Evolutionary conservation across 2,329 filamentous ascomycete genomes (phyloP).

Genomic region (Microdochium trichocladiopsis): DNA sequence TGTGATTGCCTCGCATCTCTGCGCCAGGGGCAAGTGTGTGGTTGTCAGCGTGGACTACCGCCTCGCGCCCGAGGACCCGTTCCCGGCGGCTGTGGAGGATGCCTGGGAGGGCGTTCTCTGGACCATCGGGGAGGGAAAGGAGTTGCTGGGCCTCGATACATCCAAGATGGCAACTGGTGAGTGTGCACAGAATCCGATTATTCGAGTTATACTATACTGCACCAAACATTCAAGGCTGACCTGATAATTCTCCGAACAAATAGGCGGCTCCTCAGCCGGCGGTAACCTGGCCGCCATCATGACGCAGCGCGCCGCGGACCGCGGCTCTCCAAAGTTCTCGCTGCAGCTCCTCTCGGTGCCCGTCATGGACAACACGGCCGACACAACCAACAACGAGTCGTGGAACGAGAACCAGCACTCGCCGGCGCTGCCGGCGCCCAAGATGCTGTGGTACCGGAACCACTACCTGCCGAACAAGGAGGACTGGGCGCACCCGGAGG

Average conservation of each 20-base stretch:
- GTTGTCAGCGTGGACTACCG: constrained; percentile 50
- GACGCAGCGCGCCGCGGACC: constrained; percentile 38
- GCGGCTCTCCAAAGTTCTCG: constrained; percentile 25
- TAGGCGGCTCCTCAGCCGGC: constrained; percentile 43
- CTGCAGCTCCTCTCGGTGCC: constrained; percentile 50
- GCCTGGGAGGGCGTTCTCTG: constrained; percentile 48
- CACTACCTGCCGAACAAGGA: constrained; percentile 44
- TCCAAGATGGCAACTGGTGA: constrained; percentile 38
- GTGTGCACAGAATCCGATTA: no score
- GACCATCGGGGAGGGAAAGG: constrained; percentile 19
- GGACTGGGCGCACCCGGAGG: constrained; percentile 41
- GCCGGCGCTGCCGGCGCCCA: constrained; percentile 43
- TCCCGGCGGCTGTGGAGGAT: constrained; percentile 49
- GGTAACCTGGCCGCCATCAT: constrained; percentile 45
- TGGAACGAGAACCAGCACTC: constrained; percentile 44
- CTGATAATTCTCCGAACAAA: constrained; percentile 44
- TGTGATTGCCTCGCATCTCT: constrained; percentile 46
- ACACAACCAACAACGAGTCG: constrained; percentile 30
- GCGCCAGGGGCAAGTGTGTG: constrained; percentile 38
- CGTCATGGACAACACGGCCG: constrained; percentile 50
- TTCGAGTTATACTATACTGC: no score
- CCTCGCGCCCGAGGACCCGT: constrained; percentile 49
- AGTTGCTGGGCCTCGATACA: constrained; percentile 29
- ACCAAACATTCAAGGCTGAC: no score
- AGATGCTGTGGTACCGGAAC: constrained; percentile 55